Base-by-base conservation (phyloP, 345 rosid genomes). In the Heritiera littoralis region DNA sequence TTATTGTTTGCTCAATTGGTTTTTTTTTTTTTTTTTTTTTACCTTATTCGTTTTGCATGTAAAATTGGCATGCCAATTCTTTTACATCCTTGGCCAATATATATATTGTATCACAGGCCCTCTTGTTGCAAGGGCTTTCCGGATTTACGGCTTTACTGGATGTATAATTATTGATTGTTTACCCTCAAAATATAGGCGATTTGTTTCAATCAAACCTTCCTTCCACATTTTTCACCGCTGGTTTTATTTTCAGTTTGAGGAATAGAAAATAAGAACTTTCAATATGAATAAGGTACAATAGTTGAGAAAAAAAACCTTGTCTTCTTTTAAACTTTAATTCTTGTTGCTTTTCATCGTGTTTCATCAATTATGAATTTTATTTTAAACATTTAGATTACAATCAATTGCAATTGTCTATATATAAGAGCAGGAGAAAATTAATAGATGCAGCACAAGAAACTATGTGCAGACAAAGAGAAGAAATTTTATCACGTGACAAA, bases 11-110 rank as follows among this genome's bases (percentile, higher is more conserved):
- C 40, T 49, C 58, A 66, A 17, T 23, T 23, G 28, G 28, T 23
- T 23, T 23, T 35, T 35, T 35, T 35, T 30, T 35, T 35, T 35
- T 35, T 30, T 3, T 41, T 52, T 63, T 48, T 3, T 4, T 7
- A 51, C 30, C 9, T 40, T 74, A 59, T 77, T 35, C 63, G 15
- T 52, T 17, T 32, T 54, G 63, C 63, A 35, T 52, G 40, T 28
- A 49, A 49, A 49, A 49, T 59, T 48, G 64, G 69, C 73, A 65
- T 76, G 81, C 23, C 67, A 9, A 84, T 87, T 85, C 83, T 84
- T 83, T 84, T 74, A 38, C 48, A 74, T 81, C 75, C 48, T n/a
- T 41, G 28, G 28, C 28, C 28, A 23, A 23, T 23, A 23, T 23
- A 23, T 23, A 23, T 23, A 23, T 23, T 23, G 43, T 64, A 12